A percentile compares a stretch with the other conserved stretches of the same genome.
These are phyloP conservation scores for Scytalidium lignicola DNA, from an alignment of 2,329 filamentous ascomycete genomes.

Conservation along the genomic window DNA sequence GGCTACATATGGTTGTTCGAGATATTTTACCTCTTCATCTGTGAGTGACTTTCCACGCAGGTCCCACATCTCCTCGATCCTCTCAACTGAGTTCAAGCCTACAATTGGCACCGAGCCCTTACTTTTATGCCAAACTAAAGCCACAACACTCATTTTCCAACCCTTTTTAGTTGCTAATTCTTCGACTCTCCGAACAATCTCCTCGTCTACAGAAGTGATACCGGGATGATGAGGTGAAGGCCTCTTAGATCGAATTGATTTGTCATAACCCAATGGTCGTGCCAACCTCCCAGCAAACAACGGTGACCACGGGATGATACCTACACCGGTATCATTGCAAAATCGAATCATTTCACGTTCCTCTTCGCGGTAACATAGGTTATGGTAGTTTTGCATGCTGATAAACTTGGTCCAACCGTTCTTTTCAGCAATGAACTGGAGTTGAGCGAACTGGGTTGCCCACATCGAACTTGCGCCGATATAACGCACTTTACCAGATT, in stretches of 20 bases:
- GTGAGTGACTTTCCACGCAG: slow-evolving; percentile 31
- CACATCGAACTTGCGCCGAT: slow-evolving; percentile 30
- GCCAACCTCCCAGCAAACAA: slow-evolving; percentile 24
- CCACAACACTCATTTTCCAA: slow-evolving; percentile 52
- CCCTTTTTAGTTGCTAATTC: slow-evolving; percentile 49
- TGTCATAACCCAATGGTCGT: slow-evolving; percentile 11
- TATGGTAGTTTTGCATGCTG: slow-evolving; percentile 54
- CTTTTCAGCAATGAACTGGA: slow-evolving; percentile 51
- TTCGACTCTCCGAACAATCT: slow-evolving; percentile 37
- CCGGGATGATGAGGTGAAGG: slow-evolving; percentile 10
- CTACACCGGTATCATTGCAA: slow-evolving; percentile 24
- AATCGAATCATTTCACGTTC: slow-evolving; percentile 32
- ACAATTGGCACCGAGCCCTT: slow-evolving; percentile 45
- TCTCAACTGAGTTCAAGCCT: slow-evolving; percentile 40
- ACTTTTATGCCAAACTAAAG: slow-evolving; percentile 48
- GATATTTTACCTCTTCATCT: slow-evolving; percentile 42
- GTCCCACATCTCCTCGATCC: slow-evolving; percentile 46
- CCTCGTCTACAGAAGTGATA: slow-evolving; percentile 20
- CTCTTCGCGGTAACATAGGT: slow-evolving; percentile 55
- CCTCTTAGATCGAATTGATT: slow-evolving; percentile 2
- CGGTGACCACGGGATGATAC: slow-evolving; percentile 30
- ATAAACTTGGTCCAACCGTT: slow-evolving; percentile 55
- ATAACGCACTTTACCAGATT: slow-evolving; percentile 31
- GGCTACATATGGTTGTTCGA: slow-evolving; percentile 46
- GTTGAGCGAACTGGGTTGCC: slow-evolving; percentile 41